Base-by-base conservation (phyloP, 2,329 filamentous ascomycete genomes). In the Westerdykella aurantiaca region DNA sequence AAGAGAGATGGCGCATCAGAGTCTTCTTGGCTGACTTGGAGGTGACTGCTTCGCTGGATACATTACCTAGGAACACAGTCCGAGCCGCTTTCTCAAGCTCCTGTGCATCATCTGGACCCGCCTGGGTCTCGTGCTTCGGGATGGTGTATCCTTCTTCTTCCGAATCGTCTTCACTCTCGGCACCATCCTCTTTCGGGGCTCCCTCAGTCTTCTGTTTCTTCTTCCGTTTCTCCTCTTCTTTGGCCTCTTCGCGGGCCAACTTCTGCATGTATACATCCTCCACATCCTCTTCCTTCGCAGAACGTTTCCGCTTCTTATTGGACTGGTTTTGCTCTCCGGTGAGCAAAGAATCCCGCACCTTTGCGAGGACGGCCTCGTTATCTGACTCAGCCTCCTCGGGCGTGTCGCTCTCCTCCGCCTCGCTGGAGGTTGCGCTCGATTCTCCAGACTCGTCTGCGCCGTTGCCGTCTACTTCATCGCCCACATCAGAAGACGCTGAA, bases 41-140 rank as follows among this genome's bases (percentile, higher is more conserved):
- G 39, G 82, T 86, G 58, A 97, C 88, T 34, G 88, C 88, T 41
- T 84, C 75, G 17, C 79, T 83, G 12, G 89, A 89, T 37, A 98
- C 88, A 60, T 98, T 98, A 59, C 86, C 86, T 11, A 98, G 74
- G 70, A 97, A 98, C 34, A 97, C 82, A 6, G 93, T 98, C 44
- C 93, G 85, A 45, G 80, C 80, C 7, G 91, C 86, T 72, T 95
- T 95, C 45, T 94, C 87, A 2, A 94, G 58, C 51, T 94, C 86
- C 17, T 73, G 57, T 17, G 71, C 69, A 41, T 66, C 63, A 41
- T 68, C 69, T 34, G 62, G 61, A 47, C 70, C 46, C 49, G 69
- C 48, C 53, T 71, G 38, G 56, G 72, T 66, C 75, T 81, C 69
- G 72, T 77, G 64, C 70, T 71, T 63, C 4, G 72, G 73, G 9